These are phyloP conservation scores for Ganoderma sinense DNA, from an alignment of 1,284 basidiomycete genomes.

Conservation along the genomic window DNA sequence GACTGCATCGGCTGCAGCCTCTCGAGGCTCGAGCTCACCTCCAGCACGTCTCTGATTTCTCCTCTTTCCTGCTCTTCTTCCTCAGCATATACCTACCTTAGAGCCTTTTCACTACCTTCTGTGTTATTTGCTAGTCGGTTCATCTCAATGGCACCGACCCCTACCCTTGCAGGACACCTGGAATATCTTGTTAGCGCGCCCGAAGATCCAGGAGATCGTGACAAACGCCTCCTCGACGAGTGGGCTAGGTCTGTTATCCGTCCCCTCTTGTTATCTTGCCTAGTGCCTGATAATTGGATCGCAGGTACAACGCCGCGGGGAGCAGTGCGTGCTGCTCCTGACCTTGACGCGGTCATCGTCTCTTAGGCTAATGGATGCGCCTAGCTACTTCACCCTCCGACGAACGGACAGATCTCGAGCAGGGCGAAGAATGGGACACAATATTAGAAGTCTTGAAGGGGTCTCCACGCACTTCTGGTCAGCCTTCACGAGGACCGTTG, in stretches of 20 bases:
- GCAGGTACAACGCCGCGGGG: slow-evolving; percentile 19
- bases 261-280: not conserved
- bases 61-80: not conserved
- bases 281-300: slow-evolving; percentile 5
- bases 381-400: slow-evolving; percentile 14
- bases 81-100: not conserved
- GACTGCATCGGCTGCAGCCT: not conserved
- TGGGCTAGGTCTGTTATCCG: slow-evolving; percentile 43
- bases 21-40: not conserved
- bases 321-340: slow-evolving; percentile 16
- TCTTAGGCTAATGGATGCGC: slow-evolving; percentile 1
- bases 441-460: slow-evolving; percentile 34
- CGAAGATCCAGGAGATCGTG: slow-evolving; percentile 40
- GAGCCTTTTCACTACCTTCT: not conserved
- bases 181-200: slow-evolving; percentile 39
- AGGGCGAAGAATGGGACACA: slow-evolving; percentile 33
- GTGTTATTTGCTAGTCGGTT: not conserved
- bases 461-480: slow-evolving; percentile 6
- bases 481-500: slow-evolving; percentile 20
- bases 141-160: slow-evolving; percentile 25
- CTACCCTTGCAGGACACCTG: slow-evolving; percentile 36
- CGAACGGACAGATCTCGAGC: slow-evolving; percentile 12
- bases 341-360: not conserved
- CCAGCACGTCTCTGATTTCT: not conserved
- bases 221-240: slow-evolving; percentile 43